phyloP scores from a whole-genome alignment of 257 asterid genomes.

The Cruciata laevipes region DNA sequence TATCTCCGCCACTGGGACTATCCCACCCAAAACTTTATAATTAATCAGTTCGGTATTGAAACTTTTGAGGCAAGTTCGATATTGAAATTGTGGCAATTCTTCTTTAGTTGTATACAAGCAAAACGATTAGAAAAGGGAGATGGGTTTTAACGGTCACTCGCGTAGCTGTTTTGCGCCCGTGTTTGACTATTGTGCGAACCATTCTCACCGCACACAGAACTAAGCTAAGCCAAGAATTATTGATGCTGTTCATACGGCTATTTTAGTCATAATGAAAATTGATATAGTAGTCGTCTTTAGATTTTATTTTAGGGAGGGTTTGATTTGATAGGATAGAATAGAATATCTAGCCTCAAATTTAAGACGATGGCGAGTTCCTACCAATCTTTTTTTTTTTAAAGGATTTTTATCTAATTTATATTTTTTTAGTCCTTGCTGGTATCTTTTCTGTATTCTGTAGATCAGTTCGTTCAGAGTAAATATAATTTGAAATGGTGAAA shows the following conservation, averaged over 20 bases:
- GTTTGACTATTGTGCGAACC: conserved; percentile 7
- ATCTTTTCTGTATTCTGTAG: too few relatives aligned
- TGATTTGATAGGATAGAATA: not conserved
- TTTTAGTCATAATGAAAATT: not conserved
- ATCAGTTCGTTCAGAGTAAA: too few relatives aligned
- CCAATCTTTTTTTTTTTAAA: not conserved
- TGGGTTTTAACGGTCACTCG: conserved; percentile 10
- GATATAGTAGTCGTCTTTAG: not conserved
- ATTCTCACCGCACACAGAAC: conserved; percentile 7
- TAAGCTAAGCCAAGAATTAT: not conserved
- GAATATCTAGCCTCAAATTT: not conserved
- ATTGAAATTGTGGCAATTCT: too few relatives aligned
- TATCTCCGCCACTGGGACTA: too few relatives aligned
- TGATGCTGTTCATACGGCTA: not conserved
- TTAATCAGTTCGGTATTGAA: too few relatives aligned
- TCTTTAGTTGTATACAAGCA: too few relatives aligned
- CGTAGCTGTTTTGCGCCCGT: not conserved
- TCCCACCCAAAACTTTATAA: too few relatives aligned
- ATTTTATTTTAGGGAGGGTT: not conserved
- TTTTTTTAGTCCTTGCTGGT: too few relatives aligned
- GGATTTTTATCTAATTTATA: too few relatives aligned
- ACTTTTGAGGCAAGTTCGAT: too few relatives aligned
- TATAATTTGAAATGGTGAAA: too few relatives aligned
- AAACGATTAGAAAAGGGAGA: not conserved
- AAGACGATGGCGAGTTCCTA: not conserved